These are phyloP conservation scores for Rhizopogon roseolus DNA, from an alignment of 768 basidiomycete genomes.

Conservation along the genomic window DNA sequence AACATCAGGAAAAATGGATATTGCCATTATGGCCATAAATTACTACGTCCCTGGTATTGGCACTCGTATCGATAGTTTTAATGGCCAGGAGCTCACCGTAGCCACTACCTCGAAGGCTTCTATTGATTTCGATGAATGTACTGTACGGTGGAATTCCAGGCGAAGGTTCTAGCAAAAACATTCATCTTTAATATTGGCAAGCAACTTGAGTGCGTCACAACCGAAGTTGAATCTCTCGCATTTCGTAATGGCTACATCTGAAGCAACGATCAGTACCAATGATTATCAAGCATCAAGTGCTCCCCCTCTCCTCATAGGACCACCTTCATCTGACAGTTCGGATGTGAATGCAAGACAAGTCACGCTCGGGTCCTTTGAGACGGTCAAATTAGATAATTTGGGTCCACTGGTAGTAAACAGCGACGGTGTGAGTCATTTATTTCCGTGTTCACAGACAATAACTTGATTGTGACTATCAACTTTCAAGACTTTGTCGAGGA, in stretches of 20 bases:
- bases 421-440: constrained; percentile 46
- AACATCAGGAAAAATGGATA: too few relatives aligned
- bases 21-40: too few relatives aligned
- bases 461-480: neutral
- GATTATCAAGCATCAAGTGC: neutral
- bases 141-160: too few relatives aligned
- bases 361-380: constrained; percentile 12
- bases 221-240: neutral
- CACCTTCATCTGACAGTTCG: constrained; percentile 6
- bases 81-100: too few relatives aligned
- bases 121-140: too few relatives aligned
- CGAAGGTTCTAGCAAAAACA: too few relatives aligned
- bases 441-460: neutral
- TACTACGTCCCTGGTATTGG: too few relatives aligned
- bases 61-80: too few relatives aligned
- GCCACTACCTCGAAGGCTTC: too few relatives aligned
- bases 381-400: constrained; percentile 51
- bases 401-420: constrained; percentile 68
- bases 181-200: too few relatives aligned
- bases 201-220: neutral
- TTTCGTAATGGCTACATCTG: neutral
- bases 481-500: constrained; percentile 56
- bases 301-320: constrained; percentile 8
- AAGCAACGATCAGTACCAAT: neutral
- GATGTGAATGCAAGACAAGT: constrained; percentile 8